phyloP scores from a whole-genome alignment of 106 monocot genomes.

The Cymbidium sinense region DNA sequence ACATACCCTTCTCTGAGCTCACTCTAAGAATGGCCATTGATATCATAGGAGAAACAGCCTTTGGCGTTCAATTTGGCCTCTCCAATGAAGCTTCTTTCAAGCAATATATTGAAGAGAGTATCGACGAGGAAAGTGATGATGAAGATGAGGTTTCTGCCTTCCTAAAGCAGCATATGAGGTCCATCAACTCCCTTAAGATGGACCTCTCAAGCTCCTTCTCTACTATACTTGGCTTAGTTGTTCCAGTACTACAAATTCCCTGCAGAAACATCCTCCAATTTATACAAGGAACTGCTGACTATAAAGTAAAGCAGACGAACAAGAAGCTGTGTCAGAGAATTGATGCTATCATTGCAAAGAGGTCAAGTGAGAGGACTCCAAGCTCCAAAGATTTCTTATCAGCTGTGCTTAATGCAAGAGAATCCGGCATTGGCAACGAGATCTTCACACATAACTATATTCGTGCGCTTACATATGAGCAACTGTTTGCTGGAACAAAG shows the following conservation, averaged over 20 bases:
- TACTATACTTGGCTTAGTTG: constrained; percentile 44
- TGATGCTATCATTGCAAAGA: constrained; percentile 37
- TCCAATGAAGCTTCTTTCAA: constrained; percentile 3
- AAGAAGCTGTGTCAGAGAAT: constrained; percentile 31
- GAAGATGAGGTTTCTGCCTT: constrained; percentile 32
- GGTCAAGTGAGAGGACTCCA: constrained; percentile 8
- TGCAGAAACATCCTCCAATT: constrained; percentile 30
- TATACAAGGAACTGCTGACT: constrained; percentile 52
- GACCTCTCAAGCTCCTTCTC: constrained; percentile 68
- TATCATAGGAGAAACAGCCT: constrained; percentile 62
- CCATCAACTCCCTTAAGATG: constrained; percentile 66
- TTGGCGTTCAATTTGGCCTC: constrained; percentile 57
- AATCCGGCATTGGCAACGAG: constrained; percentile 19
- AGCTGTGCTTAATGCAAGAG: constrained; percentile 47
- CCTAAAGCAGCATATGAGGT: constrained; percentile 47
- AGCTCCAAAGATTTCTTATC: constrained; percentile 48
- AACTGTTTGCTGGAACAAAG: constrained; percentile 76
- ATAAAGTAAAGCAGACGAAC: constrained; percentile 33
- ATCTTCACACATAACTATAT: constrained; percentile 55
- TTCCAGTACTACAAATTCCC: constrained; percentile 43
- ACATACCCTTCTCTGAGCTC: constrained; percentile 60
- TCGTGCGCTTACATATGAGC: constrained; percentile 73
- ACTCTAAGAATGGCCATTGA: constrained; percentile 60
- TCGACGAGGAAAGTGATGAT: neutral
- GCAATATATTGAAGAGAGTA: neutral